Conservation (phyloP, 345 rosid genomes). For the Eucalyptus lansdowneana region DNA sequence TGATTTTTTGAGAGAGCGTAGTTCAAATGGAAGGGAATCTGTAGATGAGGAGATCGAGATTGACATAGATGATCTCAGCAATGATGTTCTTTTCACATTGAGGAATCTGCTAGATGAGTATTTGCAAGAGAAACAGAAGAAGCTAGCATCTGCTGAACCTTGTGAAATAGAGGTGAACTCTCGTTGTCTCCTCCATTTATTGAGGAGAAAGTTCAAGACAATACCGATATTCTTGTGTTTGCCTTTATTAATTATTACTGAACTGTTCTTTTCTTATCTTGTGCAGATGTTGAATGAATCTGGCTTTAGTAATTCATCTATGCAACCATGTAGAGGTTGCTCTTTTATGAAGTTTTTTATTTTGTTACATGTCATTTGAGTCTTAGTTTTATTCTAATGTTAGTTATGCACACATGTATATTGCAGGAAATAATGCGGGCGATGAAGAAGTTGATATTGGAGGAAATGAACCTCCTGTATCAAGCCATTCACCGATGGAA, state of each 20-base stretch:
- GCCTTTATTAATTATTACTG: neutral
- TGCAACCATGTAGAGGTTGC: constrained; percentile 64
- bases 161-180: constrained; percentile 77
- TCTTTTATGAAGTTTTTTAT: neutral
- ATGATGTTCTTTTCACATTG: constrained; percentile 62
- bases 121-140: constrained; percentile 49
- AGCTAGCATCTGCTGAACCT: constrained; percentile 41
- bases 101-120: constrained; percentile 62
- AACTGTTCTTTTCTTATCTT: neutral
- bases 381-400: neutral
- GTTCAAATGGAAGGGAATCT: constrained; percentile 50
- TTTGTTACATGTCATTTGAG: neutral
- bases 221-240: neutral
- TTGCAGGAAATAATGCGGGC: constrained; percentile 44
- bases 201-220: neutral
- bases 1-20: constrained; percentile 70
- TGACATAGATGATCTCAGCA: constrained; percentile 82
- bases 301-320: constrained; percentile 66
- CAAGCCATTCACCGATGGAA: constrained; percentile 32
- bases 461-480: constrained; percentile 72
- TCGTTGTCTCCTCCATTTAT: neutral
- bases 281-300: constrained; percentile 57
- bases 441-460: constrained; percentile 86
- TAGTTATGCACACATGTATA: neutral
- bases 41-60: constrained; percentile 91